phyloP scores from a whole-genome alignment of 2,329 filamentous ascomycete species.

The Pyrenophora graminea region DNA sequence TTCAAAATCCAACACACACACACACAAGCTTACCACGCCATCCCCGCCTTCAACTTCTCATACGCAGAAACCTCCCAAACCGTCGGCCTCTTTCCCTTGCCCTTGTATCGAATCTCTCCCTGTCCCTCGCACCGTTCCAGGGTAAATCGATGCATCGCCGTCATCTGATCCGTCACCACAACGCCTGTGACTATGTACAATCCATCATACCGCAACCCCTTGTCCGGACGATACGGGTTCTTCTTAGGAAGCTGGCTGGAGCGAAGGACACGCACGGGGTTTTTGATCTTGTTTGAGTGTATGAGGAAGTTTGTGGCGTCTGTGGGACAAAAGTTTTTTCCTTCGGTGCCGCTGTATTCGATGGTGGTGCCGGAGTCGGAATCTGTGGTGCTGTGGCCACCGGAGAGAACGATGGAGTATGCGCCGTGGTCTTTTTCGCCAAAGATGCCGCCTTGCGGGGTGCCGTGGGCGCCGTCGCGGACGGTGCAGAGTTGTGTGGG shows the following conservation, averaged over 20 bases:
- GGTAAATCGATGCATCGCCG: constrained; percentile 54
- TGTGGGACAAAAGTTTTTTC: constrained; percentile 35
- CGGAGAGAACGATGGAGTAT: constrained; percentile 60
- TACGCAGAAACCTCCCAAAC: constrained; percentile 34
- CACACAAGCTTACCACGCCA: constrained; percentile 2
- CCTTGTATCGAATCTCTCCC: constrained; percentile 52
- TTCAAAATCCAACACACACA: too few species aligned
- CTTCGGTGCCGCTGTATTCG: constrained; percentile 58
- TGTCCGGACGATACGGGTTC: constrained; percentile 51
- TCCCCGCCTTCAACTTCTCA: constrained; percentile 22
- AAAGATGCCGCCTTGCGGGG: constrained; percentile 53
- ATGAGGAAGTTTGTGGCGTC: constrained; percentile 52
- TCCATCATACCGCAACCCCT: constrained; percentile 63
- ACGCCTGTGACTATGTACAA: constrained; percentile 55
- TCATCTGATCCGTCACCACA: constrained; percentile 46
- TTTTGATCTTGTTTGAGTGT: constrained; percentile 39
- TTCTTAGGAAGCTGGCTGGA: constrained; percentile 45
- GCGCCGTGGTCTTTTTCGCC: constrained; percentile 54
- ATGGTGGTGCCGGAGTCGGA: constrained; percentile 56
- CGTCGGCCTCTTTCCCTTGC: constrained; percentile 50
- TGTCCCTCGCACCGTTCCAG: constrained; percentile 52
- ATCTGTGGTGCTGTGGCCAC: constrained; percentile 52
- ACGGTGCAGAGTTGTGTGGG: constrained; percentile 57
- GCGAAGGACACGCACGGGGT: constrained; percentile 58
- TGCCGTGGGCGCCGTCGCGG: constrained; percentile 60